A percentile compares a stretch with the other conserved stretches of the same genome.
Conservation (phyloP, 2,329 filamentous ascomycete species). For the Penicillium sp. region DNA sequence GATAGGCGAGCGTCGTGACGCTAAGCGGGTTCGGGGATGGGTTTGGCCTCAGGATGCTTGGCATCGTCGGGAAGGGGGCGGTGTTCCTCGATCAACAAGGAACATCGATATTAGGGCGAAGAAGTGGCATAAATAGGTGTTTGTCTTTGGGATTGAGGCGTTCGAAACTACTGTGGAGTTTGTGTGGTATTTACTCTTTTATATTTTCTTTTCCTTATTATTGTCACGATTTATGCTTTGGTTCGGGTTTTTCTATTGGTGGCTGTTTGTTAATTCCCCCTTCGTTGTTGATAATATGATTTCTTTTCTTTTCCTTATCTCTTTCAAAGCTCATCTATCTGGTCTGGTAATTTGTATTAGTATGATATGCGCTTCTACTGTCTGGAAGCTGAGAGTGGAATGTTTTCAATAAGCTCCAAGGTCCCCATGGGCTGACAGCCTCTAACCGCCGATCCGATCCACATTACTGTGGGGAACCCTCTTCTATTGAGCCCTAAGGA, state of each 20-base stretch:
- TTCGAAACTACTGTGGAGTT: not conserved
- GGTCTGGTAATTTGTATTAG: not conserved
- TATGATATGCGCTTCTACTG: constrained; percentile 1
- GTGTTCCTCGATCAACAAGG: constrained; percentile 28
- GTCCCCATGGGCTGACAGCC: constrained; percentile 22
- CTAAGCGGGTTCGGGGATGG: constrained; percentile 62
- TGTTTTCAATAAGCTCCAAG: constrained; percentile 20
- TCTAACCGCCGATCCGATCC: constrained; percentile 1
- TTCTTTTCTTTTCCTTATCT: not conserved
- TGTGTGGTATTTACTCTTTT: not conserved
- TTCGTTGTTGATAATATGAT: not conserved
- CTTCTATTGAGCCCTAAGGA: constrained; percentile 22
- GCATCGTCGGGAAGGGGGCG: constrained; percentile 56
- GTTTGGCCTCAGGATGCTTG: constrained; percentile 62
- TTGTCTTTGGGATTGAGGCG: not conserved
- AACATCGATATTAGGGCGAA: constrained; percentile 26
- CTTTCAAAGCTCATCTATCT: not conserved
- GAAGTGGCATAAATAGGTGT: constrained; percentile 38
- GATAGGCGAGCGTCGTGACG: constrained; percentile 60
- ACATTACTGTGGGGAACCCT: constrained; percentile 5
- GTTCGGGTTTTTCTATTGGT: constrained; percentile 4
- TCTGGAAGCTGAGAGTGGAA: not conserved
- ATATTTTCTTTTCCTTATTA: not conserved
- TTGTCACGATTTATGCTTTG: not conserved
- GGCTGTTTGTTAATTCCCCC: constrained; percentile 18